A percentile compares a stretch with the other conserved stretches of the same genome.
phyloP scores from a whole-genome alignment of 305 asterid genomes.

The Fraxinus ornus region DNA sequence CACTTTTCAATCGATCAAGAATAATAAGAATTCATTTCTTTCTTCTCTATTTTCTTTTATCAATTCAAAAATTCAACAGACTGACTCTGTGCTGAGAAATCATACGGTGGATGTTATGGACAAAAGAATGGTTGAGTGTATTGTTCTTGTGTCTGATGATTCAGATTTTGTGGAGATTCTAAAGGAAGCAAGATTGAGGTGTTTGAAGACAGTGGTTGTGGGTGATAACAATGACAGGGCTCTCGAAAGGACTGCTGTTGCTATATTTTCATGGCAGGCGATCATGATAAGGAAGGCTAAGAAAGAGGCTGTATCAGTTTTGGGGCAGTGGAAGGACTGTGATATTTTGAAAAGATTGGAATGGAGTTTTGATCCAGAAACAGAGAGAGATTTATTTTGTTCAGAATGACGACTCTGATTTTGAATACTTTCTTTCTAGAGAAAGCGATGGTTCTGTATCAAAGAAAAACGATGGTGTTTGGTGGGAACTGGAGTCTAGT shows the following conservation, averaged over 20 bases:
- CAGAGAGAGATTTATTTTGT: constrained; percentile 31
- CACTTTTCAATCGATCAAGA: no score
- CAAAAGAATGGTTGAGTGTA: constrained; percentile 51
- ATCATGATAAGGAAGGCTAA: constrained; percentile 75
- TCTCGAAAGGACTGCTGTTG: constrained; percentile 69
- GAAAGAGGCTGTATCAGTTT: constrained; percentile 67
- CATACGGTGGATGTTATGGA: constrained; percentile 80
- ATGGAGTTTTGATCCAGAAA: constrained; percentile 67
- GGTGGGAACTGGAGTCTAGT: constrained; percentile 64
- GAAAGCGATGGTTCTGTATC: constrained; percentile 37
- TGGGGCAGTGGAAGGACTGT: constrained; percentile 72
- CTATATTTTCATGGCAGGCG: constrained; percentile 78
- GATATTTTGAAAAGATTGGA: constrained; percentile 62
- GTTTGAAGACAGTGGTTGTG: constrained; percentile 76
- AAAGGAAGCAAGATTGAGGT: constrained; percentile 67
- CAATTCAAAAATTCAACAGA: not conserved
- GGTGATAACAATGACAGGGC: constrained; percentile 59
- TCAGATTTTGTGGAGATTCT: constrained; percentile 63
- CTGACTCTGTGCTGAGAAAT: constrained; percentile 59
- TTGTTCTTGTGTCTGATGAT: constrained; percentile 83
- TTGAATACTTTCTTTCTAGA: constrained; percentile 32
- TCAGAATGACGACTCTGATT: constrained; percentile 49
- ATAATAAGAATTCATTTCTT: no score
- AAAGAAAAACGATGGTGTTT: constrained; percentile 33
- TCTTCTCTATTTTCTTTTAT: no score